Base-by-base conservation (phyloP, 2,329 filamentous ascomycete genomes). In the Aspergillus sp. region DNA sequence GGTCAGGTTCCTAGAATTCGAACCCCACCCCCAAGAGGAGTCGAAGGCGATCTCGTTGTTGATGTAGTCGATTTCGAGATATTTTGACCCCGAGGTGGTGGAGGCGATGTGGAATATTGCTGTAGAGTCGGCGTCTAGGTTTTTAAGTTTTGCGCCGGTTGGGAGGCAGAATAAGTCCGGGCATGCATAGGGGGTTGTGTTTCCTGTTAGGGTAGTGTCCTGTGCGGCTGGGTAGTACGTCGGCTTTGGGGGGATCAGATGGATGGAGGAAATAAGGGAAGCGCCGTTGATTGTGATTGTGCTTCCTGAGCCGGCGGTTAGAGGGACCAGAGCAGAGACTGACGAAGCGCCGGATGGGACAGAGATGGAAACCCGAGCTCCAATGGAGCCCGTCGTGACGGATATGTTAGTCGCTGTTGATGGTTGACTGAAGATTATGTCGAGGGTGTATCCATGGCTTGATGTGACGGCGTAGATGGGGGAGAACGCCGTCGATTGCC, bases 1-100 rank as follows among this genome's bases (percentile, higher is more conserved):
- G 0, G 82, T 83, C 68, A 84, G 75, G 57, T 85, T 85, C 0
- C 82, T 72, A 0, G 82, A 80, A 64, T 84, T 85, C 0, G 78
- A 76, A 0, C 80, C 83, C 64, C 69, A 77, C 0, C 66, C 77
- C 73, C 81, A 84, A 0, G 79, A 72, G 0, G 73, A 77, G 1
- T 69, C 70, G 17, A 83, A 76, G 0, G 79, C 76, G 11, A 83
- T 74, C 8, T 84, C 82, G 63, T 85, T 84, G 71, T 85, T 85
- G 70, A 84, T 81, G 50, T 80, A 84, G 66, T 84, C 81, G 13
- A 85, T 69, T 0, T 80, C 80, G 0, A 85, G 61, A 34, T 81
- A 77, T 61, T 80, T 78, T 3, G 66, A 66, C 1, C 78, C 76
- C 1, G 54, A 19, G 3, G 64, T 74, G 1, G 72, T 74, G 0